phyloP scores from a whole-genome alignment of 305 asterid species.

The Fraxinus albicans region DNA sequence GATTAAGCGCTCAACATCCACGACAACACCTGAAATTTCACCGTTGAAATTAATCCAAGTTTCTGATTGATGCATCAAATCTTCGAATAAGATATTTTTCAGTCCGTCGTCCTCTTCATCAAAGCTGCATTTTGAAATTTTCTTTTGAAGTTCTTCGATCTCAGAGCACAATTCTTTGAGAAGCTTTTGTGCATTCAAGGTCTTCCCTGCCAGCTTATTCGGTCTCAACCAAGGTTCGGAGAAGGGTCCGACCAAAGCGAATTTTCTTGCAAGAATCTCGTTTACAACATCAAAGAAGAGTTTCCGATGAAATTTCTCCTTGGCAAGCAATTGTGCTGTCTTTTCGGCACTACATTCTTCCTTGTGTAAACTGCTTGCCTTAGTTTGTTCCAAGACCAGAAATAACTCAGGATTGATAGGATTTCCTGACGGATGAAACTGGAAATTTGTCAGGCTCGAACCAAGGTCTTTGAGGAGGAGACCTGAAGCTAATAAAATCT shows the following conservation, averaged over 20 bases:
- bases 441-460: constrained; percentile 58
- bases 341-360: constrained; percentile 30
- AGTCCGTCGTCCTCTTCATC: constrained; percentile 57
- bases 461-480: constrained; percentile 84
- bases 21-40: constrained; percentile 61
- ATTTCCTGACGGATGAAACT: constrained; percentile 74
- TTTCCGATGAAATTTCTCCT: constrained; percentile 55
- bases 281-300: constrained; percentile 72
- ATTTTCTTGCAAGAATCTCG: constrained; percentile 68
- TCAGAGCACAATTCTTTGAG: too few species aligned
- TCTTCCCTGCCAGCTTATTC: too few species aligned
- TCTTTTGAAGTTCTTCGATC: too few species aligned
- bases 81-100: constrained; percentile 53
- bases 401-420: constrained; percentile 88
- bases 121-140: not conserved
- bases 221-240: constrained; percentile 11
- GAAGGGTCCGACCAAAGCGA: constrained; percentile 34
- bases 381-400: constrained; percentile 88
- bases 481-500: constrained; percentile 87
- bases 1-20: constrained; percentile 72
- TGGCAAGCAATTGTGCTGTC: constrained; percentile 28
- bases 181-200: too few species aligned
- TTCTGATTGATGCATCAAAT: constrained; percentile 55
- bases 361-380: constrained; percentile 43
- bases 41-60: constrained; percentile 51